phyloP scores from a whole-genome alignment of 805 yeast genomes.

The Lachancea cidri region DNA sequence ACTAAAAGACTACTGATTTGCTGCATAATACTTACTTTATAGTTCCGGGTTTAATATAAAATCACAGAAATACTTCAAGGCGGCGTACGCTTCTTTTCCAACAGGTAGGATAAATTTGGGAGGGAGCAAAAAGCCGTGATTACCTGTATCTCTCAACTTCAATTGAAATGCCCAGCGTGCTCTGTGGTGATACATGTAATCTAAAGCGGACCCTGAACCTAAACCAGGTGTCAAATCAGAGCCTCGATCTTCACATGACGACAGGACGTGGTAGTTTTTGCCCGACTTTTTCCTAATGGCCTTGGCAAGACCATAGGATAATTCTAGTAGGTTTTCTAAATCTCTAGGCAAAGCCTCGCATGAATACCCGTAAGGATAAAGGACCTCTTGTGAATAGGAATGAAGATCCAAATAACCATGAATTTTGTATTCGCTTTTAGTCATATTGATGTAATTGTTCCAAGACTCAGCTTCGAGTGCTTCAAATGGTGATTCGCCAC shows the following conservation, averaged over 20 bases:
- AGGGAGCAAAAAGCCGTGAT: conserved; percentile 79
- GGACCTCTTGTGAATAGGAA: conserved; percentile 77
- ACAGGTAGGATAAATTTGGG: conserved; percentile 65
- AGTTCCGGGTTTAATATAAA: conserved; percentile 43
- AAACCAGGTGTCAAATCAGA: conserved; percentile 66
- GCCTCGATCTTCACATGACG: conserved; percentile 78
- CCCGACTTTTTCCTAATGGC: conserved; percentile 63
- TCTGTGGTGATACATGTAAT: conserved; percentile 75
- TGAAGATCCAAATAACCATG: conserved; percentile 80
- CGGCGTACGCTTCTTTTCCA: conserved; percentile 66
- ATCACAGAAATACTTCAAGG: conserved; percentile 60
- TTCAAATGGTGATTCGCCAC: conserved; percentile 71
- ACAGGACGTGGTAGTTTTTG: conserved; percentile 58
- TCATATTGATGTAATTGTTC: conserved; percentile 41
- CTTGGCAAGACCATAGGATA: conserved; percentile 76
- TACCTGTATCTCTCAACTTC: conserved; percentile 75
- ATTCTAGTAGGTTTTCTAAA: conserved; percentile 71
- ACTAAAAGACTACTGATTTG: conserved; percentile 3
- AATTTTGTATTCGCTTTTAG: conserved; percentile 46
- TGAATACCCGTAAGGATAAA: conserved; percentile 78
- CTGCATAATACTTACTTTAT: conserved; percentile 13
- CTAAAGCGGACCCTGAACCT: conserved; percentile 77
- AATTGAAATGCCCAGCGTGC: conserved; percentile 84
- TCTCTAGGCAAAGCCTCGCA: conserved; percentile 73
- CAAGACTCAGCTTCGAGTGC: conserved; percentile 52